phyloP scores from a whole-genome alignment of 345 rosid species.

The Camelina neglecta region DNA sequence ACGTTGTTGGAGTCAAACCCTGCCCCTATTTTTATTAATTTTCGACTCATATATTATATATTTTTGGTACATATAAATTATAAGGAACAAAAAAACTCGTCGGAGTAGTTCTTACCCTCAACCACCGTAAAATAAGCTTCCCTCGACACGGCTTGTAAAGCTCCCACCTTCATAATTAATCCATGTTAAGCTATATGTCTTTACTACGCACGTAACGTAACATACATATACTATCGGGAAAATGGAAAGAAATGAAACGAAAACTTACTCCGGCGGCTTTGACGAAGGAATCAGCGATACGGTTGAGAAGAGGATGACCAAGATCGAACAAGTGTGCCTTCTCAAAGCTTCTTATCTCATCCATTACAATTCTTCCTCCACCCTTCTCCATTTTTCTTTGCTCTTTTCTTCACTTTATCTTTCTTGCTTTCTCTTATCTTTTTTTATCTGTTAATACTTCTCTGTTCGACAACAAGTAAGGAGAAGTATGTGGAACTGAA shows the following conservation, averaged over 20 bases:
- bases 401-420: conserved; percentile 20
- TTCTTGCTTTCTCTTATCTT: conserved; percentile 16
- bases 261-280: conserved; percentile 81
- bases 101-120: conserved; percentile 50
- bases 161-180: conserved; percentile 65
- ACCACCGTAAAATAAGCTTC: conserved; percentile 73
- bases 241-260: background rate
- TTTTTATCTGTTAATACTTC: background rate
- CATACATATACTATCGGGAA: background rate
- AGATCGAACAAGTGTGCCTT: conserved; percentile 74
- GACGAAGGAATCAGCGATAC: conserved; percentile 83
- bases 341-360: conserved; percentile 62
- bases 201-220: too few species aligned
- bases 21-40: conserved; percentile 42
- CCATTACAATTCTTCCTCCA: conserved; percentile 49
- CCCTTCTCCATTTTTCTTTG: conserved; percentile 35
- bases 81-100: background rate
- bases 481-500: conserved; percentile 40
- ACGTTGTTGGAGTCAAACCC: conserved; percentile 58
- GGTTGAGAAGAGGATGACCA: conserved; percentile 96
- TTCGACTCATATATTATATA: background rate
- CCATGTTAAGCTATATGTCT: background rate
- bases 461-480: conserved; percentile 28
- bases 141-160: conserved; percentile 76
- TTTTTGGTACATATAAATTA: background rate